Base-by-base conservation (phyloP, 1,284 basidiomycete species). In the Microbotryum saponariae region DNA sequence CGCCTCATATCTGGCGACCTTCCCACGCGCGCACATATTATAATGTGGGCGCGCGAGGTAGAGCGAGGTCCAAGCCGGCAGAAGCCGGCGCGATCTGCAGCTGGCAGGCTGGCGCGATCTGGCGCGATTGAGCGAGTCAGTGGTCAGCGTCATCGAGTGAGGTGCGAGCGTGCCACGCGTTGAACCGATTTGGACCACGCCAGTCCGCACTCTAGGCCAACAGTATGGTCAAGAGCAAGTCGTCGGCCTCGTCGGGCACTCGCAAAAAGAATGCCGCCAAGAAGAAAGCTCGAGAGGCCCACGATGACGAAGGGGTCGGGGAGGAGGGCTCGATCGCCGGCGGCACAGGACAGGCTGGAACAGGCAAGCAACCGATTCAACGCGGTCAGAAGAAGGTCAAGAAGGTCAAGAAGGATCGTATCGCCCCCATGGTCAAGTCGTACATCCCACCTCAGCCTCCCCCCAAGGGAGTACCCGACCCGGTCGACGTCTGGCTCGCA, bases 401-500 rank as follows among this genome's bases (percentile, higher is more conserved):
- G 71, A 85, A 69, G 59, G 64, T 71, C 54, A 68, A 85, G 51
- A 69, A 73, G 54, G 66, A 69, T 25, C 69, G 64, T 21, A 63
- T 66, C 27, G 64, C 71, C 65, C 85, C 85, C 16, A 79, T 81
- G 61, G 82, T 83, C 71, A 91, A 91, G 76, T 80, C 82, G 48
- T 96, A 89, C 75, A 86, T 92, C 54, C 86, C 88, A 1, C 92
- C 91, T 0, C 82, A 84, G 0, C 93, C 92, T 67, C 92, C 92
- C 33, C 83, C 85, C 0, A 88, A 91, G 21, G 82, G 86, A 0
- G 83, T 86, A 57, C 88, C 85, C 18, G 92, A 97, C 79, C 96
- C 96, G 6, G 81, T 98, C 56, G 94, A 98, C 73, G 84, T 86
- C 0, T 85, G 86, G 25, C 69, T 73, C n/a, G 56, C 73, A 52